Base-by-base conservation (phyloP, 2,329 filamentous ascomycete species). In the Calcarisporium arbuscula region DNA sequence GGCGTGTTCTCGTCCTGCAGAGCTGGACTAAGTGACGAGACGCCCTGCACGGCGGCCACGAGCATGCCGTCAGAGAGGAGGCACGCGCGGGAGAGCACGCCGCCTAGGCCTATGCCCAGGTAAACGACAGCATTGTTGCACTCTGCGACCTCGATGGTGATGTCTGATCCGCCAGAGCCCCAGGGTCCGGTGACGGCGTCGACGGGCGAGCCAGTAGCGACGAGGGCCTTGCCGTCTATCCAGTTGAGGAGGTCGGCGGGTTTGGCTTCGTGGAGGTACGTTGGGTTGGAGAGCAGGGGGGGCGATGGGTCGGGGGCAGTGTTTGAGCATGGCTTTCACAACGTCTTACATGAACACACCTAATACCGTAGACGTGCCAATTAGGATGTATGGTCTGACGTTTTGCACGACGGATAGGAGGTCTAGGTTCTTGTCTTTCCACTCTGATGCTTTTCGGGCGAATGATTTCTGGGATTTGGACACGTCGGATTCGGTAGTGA, bases 111-210 rank as follows among this genome's bases (percentile, higher is more conserved):
- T 39, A 94, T 90, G 0, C 86, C 86, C 0, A 87, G 87, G 57
- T 94, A 94, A 12, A 82, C 82, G 21, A 85, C 84, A 1, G 79
- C 83, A 61, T 94, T 94, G 62, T 94, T 94, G 62, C 88, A 94
- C 58, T 94, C 87, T 17, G 85, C 85, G 51, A 72, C 53, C 19
- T 68, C 59, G 38, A 72, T 63, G 41, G 58, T 56, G 2, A 68
- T 39, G 7, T 72, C 66, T 1, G 50, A 34, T 0, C 67, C 71
- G 8, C 62, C 54, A 0, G 51, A n/a, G 3, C 67, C 70, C 68
- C 72, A 77, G 2, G 71, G 65, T 0, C 70, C 73, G 32, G 73
- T 72, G 11, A 92, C 85, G 0, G 87, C 81, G 2, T 74, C 70
- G 53, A 94, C 94, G 0, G 88, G 87, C 8, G 81, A 86, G 5